phyloP scores from a whole-genome alignment of 2,329 filamentous ascomycete genomes.

The Colletotrichum melonis region DNA sequence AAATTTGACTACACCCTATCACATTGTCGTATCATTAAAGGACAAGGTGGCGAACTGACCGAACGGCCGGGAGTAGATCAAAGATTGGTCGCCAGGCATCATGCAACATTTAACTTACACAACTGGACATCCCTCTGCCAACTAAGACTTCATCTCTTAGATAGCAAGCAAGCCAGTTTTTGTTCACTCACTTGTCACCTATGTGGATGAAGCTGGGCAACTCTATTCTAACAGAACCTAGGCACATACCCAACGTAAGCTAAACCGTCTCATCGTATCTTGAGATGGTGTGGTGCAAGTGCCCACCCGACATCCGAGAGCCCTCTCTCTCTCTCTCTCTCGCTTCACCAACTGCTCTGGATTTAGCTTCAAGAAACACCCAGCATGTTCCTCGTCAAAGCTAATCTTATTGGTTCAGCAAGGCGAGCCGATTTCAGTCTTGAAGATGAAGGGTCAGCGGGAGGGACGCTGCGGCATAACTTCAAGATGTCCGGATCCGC shows the following conservation, averaged over 20 bases:
- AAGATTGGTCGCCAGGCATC: not conserved
- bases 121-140: no score
- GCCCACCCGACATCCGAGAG: not conserved
- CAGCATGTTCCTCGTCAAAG: constrained; percentile 11
- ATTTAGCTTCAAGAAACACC: constrained; percentile 11
- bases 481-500: not conserved
- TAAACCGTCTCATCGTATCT: constrained; percentile 1
- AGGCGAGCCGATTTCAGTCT: not conserved
- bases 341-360: constrained; percentile 23
- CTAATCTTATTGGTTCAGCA: constrained; percentile 12
- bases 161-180: not conserved
- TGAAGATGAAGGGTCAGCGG: not conserved
- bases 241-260: not conserved
- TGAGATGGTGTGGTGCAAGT: constrained; percentile 8
- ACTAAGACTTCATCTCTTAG: not conserved
- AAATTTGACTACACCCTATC: not conserved
- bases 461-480: not conserved
- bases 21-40: not conserved
- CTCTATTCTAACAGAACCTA: not conserved
- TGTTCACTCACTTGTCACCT: no score
- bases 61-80: not conserved
- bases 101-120: not conserved
- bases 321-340: not conserved
- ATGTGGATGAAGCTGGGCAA: not conserved
- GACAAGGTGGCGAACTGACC: not conserved